Evolutionary conservation across 345 rosid species (phyloP).

Genomic region (Arabidopsis suecica): DNA sequence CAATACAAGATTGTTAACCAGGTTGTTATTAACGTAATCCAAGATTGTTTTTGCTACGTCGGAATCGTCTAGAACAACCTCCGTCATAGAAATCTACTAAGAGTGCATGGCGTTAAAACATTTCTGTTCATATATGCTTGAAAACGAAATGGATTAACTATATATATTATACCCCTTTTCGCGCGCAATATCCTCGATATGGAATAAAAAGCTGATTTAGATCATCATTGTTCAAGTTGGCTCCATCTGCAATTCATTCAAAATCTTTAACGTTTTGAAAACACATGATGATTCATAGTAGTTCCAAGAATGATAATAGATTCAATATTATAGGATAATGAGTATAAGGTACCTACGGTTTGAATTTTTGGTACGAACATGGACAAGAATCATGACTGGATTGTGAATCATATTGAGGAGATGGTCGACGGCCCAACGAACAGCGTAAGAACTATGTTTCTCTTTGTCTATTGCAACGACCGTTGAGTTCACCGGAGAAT

Average conservation of each 20-base stretch:
- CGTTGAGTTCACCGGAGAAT: conserved; percentile 52
- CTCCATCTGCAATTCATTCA: conserved; percentile 35
- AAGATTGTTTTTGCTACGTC: conserved; percentile 62
- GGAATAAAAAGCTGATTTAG: conserved; percentile 58
- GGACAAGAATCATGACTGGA: conserved; percentile 55
- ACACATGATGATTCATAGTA: neutral
- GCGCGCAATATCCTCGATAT: conserved; percentile 75
- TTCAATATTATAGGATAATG: neutral
- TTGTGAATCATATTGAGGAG: conserved; percentile 45
- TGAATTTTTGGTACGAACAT: conserved; percentile 53
- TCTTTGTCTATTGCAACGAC: conserved; percentile 71
- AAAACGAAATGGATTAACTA: neutral
- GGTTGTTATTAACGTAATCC: conserved; percentile 57
- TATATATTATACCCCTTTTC: conserved; percentile 65
- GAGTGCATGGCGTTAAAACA: neutral
- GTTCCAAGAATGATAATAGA: neutral
- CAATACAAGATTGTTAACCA: conserved; percentile 59
- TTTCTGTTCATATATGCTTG: neutral
- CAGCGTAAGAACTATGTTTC: conserved; percentile 72
- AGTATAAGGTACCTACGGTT: conserved; percentile 63
- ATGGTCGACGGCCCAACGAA: conserved; percentile 80
- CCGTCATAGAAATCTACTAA: conserved; percentile 58
- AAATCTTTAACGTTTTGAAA: neutral
- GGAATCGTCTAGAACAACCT: conserved; percentile 61
- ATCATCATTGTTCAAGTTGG: conserved; percentile 44